Base-by-base conservation (phyloP, 129 eudicot species). In the Calendula officinalis region DNA sequence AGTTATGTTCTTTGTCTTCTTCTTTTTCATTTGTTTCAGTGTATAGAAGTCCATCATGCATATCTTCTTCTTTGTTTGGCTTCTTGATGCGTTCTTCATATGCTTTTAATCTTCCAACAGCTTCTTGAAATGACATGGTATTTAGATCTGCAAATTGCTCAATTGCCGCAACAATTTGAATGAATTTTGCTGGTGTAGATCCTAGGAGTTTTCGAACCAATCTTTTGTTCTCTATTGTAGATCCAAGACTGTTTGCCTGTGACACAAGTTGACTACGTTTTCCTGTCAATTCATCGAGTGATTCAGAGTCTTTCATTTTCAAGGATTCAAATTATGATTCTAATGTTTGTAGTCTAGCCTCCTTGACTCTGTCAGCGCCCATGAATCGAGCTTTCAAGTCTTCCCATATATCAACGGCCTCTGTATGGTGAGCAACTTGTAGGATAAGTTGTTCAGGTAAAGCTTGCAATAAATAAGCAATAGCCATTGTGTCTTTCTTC, bases 341-440 rank as follows among this genome's bases (percentile, higher is more conserved):
- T 44, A 44, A 44, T 44, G 49, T 44, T 44, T 44, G 49, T 44
- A 44, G 49, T 44, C 49, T 44, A 44, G 49, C 49, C 49, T n/a
- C n/a, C n/a, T n/a, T n/a, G n/a, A n/a, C 11, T 12, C 49, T 44
- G 3, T 3, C 4, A 3, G 4, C 49, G 44, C 6, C 44, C 44
- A 44, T 6, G 49, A 44, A 44, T 44, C 49, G 49, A 44, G 49
- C 49, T 11, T 44, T 44, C 49, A 44, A 44, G 13, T 44, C 49
- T 11, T 44, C 13, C 13, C 49, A 44, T 11, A 44, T 44, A 44
- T 44, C 49, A 6, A 3, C n/a, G 13, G 13, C 49, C 12, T 48
- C 13, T 22, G 54, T 48, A 14, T 48, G 54, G 13, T 48, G 54
- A 48, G 54, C 54, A 12, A 48, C 54, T 48, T 48, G 54, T 48